Conservation (phyloP, 306 rosid species). For the Cercis canadensis region DNA sequence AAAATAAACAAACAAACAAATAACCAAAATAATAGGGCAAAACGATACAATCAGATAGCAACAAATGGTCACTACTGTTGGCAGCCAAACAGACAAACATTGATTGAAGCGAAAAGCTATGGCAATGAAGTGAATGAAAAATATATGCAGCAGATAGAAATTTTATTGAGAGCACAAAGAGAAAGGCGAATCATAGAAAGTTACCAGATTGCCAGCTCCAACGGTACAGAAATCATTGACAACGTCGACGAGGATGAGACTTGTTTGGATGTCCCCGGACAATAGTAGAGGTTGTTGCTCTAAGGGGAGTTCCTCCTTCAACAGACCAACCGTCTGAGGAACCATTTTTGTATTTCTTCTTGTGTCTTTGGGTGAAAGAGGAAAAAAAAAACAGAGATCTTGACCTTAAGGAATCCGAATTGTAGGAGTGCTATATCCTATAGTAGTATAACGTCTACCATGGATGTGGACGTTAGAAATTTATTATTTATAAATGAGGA, state of each 20-base stretch:
- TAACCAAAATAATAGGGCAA: background rate
- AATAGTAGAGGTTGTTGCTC: slow-evolving; percentile 60
- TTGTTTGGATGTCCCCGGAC: slow-evolving; percentile 56
- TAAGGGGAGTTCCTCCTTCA: slow-evolving; percentile 71
- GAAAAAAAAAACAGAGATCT: too few species aligned
- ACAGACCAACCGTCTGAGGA: slow-evolving; percentile 51
- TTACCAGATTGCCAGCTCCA: slow-evolving; percentile 86
- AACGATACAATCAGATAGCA: too few species aligned
- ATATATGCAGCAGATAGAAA: too few species aligned
- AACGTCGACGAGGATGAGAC: slow-evolving; percentile 83
- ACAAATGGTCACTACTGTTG: background rate
- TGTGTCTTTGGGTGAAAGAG: background rate
- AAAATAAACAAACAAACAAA: too few species aligned
- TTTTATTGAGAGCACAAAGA: background rate
- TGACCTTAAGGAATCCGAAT: too few species aligned
- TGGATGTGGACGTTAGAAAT: too few species aligned
- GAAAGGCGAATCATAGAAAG: background rate
- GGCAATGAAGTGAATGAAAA: too few species aligned
- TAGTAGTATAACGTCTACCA: too few species aligned
- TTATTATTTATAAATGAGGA: too few species aligned
- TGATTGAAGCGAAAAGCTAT: too few species aligned
- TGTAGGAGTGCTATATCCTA: too few species aligned
- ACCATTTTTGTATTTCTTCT: slow-evolving; percentile 38
- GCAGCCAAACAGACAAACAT: background rate
- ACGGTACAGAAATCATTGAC: slow-evolving; percentile 92